Evolutionary conservation across 2,329 filamentous ascomycete genomes (phyloP), one percentile per base, ranked within the genome.

Genomic region (Ascochyta lentis): DNA sequence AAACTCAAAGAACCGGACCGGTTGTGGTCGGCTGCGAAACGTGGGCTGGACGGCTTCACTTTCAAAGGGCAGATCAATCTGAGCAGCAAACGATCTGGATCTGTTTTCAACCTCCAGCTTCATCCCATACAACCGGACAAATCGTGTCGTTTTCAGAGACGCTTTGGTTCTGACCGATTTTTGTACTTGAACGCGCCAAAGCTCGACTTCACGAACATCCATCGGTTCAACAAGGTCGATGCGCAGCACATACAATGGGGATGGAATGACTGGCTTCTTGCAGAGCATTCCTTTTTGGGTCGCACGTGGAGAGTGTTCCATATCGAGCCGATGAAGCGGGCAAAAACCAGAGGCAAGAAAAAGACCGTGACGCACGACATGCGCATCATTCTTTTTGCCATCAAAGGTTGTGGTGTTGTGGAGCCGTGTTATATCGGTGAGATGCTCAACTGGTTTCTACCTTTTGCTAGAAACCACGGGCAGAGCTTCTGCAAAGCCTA

Each of bases 401-500:
- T 66, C 0, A 43, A 68, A 29, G 75, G 73, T 3, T 31, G 22
- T 27, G 70, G 62, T 3, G 71, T 77, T n/a, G 39, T 59, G 3
- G 24, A 56, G 12, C 56, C 61, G 1, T 58, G 40, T 5, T 50
- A 56, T 13, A 31, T 70, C 6, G 61, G 64, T 0, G 65, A 74
- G 7, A 56, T 80, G 47, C 23, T 80, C 1, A 64, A 79, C 33
- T 79, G 75, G 71, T 76, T 77, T 42, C 59, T 81, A 4, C 74
- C 74, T 0, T 67, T 79, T 7, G 24, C 41, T 0, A 19, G 49
- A 3, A 81, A 81, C 50, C 7, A 40, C 1, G 1, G 72, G 0
- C 75, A 78, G 56, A 51, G 57, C 2, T 76, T 76, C 15, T 75
- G 73, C 56, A 82, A 82, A 54, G 71, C 70, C 0, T 80, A 70